A percentile compares a stretch with the other conserved stretches of the same genome.
These are phyloP conservation scores for Dunaliella primolecta DNA, from an alignment of 139 green algal genomes.

Conservation along the genomic window DNA sequence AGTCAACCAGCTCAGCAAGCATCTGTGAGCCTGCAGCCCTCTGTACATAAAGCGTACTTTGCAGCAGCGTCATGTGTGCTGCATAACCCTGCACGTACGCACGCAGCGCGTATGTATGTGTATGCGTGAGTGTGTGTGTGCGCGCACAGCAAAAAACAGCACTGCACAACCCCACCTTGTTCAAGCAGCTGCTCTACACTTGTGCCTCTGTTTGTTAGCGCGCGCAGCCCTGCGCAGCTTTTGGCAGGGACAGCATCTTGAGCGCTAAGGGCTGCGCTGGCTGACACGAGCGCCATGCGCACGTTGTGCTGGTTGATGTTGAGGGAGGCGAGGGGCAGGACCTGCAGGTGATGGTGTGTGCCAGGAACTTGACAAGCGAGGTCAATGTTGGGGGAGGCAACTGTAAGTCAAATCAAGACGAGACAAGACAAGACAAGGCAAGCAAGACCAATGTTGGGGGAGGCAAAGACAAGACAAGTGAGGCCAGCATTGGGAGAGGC, in stretches of 20 bases:
- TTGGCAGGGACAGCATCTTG: neutral
- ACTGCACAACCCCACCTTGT: neutral
- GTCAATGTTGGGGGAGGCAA: no score
- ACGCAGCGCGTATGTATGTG: neutral
- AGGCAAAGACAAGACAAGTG: no score
- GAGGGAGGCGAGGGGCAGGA: constrained; percentile 24
- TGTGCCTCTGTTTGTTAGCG: neutral
- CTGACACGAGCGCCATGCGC: constrained; percentile 22
- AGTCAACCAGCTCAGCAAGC: no score
- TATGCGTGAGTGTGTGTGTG: neutral
- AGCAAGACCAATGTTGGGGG: no score
- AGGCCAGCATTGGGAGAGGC: no score
- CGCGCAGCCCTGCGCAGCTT: neutral
- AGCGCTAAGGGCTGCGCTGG: constrained; percentile 7
- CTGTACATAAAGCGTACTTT: no score
- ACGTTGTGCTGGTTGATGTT: constrained; percentile 33
- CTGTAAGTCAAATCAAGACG: no score
- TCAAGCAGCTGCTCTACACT: neutral
- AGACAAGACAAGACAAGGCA: no score
- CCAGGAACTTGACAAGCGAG: neutral
- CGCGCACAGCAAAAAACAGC: neutral
- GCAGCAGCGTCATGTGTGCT: no score
- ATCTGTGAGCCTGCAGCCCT: no score
- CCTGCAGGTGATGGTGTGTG: constrained; percentile 3
- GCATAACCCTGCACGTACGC: no score